Evolutionary conservation across 352 stramenopile species (phyloP), one percentile per base, ranked within the genome.

Genomic region (Pilasporangium apinafurcum): DNA sequence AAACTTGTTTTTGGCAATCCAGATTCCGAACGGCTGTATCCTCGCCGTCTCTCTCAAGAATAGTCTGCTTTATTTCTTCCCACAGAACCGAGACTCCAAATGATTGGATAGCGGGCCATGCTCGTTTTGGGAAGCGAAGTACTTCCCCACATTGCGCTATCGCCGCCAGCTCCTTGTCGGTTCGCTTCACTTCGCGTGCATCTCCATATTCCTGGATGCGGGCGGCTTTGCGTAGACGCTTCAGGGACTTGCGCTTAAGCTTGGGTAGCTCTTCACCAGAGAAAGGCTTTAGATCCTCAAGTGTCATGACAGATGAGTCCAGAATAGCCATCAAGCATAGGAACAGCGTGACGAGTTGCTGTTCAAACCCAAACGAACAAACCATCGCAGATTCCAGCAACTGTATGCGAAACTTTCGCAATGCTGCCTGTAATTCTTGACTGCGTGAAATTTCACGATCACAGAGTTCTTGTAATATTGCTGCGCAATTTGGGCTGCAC

Each of bases 241-340:
- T 83, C 16, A 90, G 68, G 12, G 75, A 80, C 48, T 90, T 90
- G 25, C 75, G 72, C 55, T 88, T 78, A n/a, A 56, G 43, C 25
- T 71, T 78, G 0, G 65, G 55, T 2, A 71, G 36, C 18, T 75
- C 54, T 26, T 80, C 62, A 3, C 65, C 62, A 16, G 40, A 60
- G 38, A 78, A 62, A 31, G 65, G 59, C 38, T 72, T 60, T 7
- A 88, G 28, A 32, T 90, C 78, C 5, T 80, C 62, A 6, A 75
- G 41, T 17, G 68, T 72, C 58, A 88, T 68, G 37, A 86, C 68
- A 22, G 63, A 69, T 27, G 68, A 65, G 40, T 90, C 78, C 8
- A 90, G 53, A 18, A 90, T 48, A 16, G 55, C 18, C 35, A 70
- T 38, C 32, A 86, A 57, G 26, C 57, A 59, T 5, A 56, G 48